Conservation (phyloP, 352 stramenopile genomes). For the Phytophthora nicotianae region DNA sequence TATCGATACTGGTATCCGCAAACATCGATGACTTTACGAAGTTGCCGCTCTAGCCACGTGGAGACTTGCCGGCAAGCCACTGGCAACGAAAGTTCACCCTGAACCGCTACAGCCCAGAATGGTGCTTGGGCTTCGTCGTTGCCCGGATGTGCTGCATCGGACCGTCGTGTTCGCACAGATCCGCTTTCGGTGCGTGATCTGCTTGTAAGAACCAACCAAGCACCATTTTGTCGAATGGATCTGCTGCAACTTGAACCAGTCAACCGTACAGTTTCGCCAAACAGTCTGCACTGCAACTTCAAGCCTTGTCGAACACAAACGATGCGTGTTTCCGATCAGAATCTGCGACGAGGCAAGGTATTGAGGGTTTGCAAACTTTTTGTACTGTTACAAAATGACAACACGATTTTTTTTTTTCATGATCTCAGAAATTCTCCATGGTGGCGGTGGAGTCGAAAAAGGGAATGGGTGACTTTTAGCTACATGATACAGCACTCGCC, state of each 20-base stretch:
- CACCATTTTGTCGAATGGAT: constrained; percentile 11
- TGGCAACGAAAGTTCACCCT: not conserved
- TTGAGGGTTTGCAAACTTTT: constrained; percentile 12
- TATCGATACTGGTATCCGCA: not conserved
- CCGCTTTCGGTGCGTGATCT: constrained; percentile 1
- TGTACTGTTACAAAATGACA: constrained; percentile 32
- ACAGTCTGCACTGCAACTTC: constrained; percentile 16
- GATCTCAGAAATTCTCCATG: constrained; percentile 22
- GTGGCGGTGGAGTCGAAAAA: constrained; percentile 19
- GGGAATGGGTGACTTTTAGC: constrained; percentile 11
- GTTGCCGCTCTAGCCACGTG: constrained; percentile 1
- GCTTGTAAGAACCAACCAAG: not conserved
- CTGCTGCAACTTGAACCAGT: constrained; percentile 18
- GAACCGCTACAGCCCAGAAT: not conserved
- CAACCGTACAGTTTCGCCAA: constrained; percentile 18
- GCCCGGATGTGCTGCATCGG: constrained; percentile 13
- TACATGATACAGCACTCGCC: constrained; percentile 88
- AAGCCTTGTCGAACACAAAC: constrained; percentile 18
- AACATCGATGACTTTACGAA: not conserved
- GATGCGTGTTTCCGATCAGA: constrained; percentile 2
- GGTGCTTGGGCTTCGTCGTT: not conserved
- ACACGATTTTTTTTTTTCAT: constrained; percentile 25
- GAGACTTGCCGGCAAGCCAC: constrained; percentile 1
- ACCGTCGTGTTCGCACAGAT: constrained; percentile 4
- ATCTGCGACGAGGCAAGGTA: constrained; percentile 24